phyloP scores from a whole-genome alignment of 768 basidiomycete genomes.

The Podaxis carcinomalis region DNA sequence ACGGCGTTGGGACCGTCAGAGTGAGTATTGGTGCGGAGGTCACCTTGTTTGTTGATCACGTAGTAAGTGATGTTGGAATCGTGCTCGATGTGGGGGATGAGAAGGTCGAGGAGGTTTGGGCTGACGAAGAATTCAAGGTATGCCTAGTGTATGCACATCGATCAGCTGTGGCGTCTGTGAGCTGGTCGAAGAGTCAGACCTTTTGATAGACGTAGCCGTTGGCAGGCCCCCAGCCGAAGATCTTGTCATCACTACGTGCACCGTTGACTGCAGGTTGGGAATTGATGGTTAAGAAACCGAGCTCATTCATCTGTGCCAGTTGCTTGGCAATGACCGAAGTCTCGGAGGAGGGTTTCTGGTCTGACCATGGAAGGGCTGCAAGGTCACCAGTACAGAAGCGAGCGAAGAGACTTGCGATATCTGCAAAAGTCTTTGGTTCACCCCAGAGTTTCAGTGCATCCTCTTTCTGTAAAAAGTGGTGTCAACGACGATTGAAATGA shows the following conservation, averaged over 20 bases:
- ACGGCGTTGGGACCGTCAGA: constrained; percentile 98
- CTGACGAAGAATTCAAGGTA: constrained; percentile 95
- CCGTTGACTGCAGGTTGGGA: constrained; percentile 96
- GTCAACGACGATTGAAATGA: constrained; percentile 5
- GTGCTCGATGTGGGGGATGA: constrained; percentile 79
- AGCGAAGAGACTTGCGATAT: constrained; percentile 72
- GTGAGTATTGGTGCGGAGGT: constrained; percentile 91
- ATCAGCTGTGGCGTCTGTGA: neutral
- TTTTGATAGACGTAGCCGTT: constrained; percentile 97
- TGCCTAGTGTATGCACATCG: constrained; percentile 46
- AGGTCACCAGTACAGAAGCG: constrained; percentile 78
- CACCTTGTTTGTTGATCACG: constrained; percentile 93
- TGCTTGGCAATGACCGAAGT: constrained; percentile 75
- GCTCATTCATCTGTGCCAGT: constrained; percentile 80
- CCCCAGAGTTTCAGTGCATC: constrained; percentile 90
- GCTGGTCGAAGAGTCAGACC: constrained; percentile 32
- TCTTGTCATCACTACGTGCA: constrained; percentile 74
- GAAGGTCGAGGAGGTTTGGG: constrained; percentile 63
- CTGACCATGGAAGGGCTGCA: constrained; percentile 89
- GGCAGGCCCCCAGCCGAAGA: constrained; percentile 90
- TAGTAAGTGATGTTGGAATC: constrained; percentile 93
- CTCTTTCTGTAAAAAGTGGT: constrained; percentile 54
- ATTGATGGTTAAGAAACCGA: constrained; percentile 96
- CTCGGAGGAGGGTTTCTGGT: constrained; percentile 80
- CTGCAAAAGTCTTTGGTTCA: constrained; percentile 59